Base-by-base conservation (phyloP, 2,329 filamentous ascomycete species). In the Rhexocercosporidium sp. region DNA sequence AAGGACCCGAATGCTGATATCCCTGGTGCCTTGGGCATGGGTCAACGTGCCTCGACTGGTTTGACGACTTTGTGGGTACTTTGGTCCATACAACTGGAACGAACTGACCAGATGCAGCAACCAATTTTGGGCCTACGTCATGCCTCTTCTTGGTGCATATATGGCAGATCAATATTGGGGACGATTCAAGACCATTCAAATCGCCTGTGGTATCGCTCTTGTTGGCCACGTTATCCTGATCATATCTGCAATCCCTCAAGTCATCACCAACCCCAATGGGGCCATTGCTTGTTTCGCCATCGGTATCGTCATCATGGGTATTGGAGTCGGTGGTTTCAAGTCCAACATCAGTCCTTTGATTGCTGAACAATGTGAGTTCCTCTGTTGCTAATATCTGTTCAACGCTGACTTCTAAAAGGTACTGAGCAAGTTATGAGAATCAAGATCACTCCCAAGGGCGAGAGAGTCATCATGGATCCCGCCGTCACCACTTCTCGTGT, bases 141-240 rank as follows among this genome's bases (percentile, higher is more conserved):
- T 77, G 8, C 79, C 80, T 44, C 76, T 82, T 22, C 70, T 85
- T 64, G 85, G 86, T 74, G 85, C 84, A 72, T 86, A 86, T 74
- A 80, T 87, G 64, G 84, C 84, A 9, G 80, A 88, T 72, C 82
- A 85, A 73, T 87, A 86, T 69, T 82, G 86, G 62, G 86, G 86
- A 64, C 85, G 86, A 72, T 88, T 86, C 80, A 88, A 86, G 78
- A 88, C 86, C n/a, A 88, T 88, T 67, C 79, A 86, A 70, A 74
- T 85, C 49, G 79, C 81, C 51, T 80, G 81, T 60, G 77, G 73
- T 22, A 78, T 82, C 68, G 78, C 79, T 22, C 79, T 86, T 75
- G 67, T 86, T 22, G 86, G 86, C 62, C 82, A 88, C 54, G 75
- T 85, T 34, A 79, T 88, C 61, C 79, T 88, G 22, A 83, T 86